A percentile compares a stretch with the other conserved stretches of the same genome.
phyloP scores from a whole-genome alignment of 768 basidiomycete genomes.

The Brasilioporus rufonigricans region DNA sequence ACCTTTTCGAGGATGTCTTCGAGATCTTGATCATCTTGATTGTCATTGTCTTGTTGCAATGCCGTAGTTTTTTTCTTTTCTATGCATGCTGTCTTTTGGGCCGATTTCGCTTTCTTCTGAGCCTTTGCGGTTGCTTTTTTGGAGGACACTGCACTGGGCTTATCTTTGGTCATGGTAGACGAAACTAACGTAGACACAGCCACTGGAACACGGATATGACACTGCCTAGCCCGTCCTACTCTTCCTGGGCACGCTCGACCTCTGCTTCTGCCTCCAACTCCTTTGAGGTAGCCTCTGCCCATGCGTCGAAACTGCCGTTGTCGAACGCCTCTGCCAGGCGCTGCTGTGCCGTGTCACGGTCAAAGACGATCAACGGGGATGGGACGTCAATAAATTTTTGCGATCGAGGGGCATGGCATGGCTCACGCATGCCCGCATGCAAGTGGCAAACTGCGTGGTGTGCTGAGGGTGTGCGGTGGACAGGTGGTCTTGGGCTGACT shows the following conservation, averaged over 20 bases:
- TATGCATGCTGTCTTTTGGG: constrained; percentile 67
- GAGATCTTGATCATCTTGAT: constrained; percentile 73
- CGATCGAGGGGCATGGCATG: constrained; percentile 44
- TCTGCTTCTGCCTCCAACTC: no score
- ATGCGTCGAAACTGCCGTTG: constrained; percentile 52
- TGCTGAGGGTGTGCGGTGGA: constrained; percentile 20
- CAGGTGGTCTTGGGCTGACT: background rate
- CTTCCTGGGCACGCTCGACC: constrained; percentile 42
- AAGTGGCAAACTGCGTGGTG: constrained; percentile 58
- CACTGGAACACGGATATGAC: no score
- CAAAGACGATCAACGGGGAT: background rate
- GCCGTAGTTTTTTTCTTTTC: constrained; percentile 55
- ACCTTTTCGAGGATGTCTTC: constrained; percentile 84
- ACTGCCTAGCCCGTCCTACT: background rate
- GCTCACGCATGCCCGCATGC: constrained; percentile 51
- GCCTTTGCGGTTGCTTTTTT: constrained; percentile 54
- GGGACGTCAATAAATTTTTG: constrained; percentile 50
- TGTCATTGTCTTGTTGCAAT: constrained; percentile 42
- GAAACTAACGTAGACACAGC: background rate
- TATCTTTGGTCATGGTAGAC: background rate
- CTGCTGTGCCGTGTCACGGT: constrained; percentile 45
- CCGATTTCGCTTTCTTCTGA: constrained; percentile 64
- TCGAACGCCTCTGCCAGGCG: constrained; percentile 57
- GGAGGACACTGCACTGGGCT: background rate
- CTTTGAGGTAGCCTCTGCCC: no score